Percentiles rank a stretch among this genome's conserved stretches.
These are phyloP conservation scores for Lasiosphaeriaceae sp. DNA, from an alignment of 495 filamentous ascomycete genomes.

Conservation along the genomic window DNA sequence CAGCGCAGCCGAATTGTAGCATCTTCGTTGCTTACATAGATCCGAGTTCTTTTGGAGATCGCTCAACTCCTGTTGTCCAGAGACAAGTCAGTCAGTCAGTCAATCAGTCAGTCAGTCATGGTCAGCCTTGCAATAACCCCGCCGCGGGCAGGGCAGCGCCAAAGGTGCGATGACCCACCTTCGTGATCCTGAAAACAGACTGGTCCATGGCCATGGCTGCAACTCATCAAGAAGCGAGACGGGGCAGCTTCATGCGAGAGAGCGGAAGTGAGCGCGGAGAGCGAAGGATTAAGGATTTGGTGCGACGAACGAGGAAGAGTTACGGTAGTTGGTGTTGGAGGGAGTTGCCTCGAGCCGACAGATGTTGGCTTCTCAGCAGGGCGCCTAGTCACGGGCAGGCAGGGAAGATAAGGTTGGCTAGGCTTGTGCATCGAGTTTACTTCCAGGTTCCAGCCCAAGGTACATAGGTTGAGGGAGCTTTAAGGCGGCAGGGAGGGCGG, in stretches of 20 bases:
- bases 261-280: neutral
- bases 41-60: constrained; percentile 78
- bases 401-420: no score
- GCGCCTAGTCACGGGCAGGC: no score
- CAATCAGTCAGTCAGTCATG: constrained; percentile 18
- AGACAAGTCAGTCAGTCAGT: constrained; percentile 18
- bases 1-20: neutral
- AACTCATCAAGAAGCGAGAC: constrained; percentile 5
- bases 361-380: no score
- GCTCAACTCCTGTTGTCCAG: constrained; percentile 62
- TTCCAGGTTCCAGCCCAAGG: no score
- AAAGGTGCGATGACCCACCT: constrained; percentile 46
- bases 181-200: constrained; percentile 78
- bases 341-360: no score
- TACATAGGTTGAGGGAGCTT: no score
- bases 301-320: neutral
- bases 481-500: no score
- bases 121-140: constrained; percentile 35
- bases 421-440: no score
- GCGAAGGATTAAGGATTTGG: neutral
- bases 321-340: neutral
- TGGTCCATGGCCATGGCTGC: constrained; percentile 76
- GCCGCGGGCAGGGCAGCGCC: constrained; percentile 10
- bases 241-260: constrained; percentile 3
- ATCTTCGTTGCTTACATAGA: constrained; percentile 58